phyloP scores from a whole-genome alignment of 2,329 filamentous ascomycete species.

The Penicillium sp. region DNA sequence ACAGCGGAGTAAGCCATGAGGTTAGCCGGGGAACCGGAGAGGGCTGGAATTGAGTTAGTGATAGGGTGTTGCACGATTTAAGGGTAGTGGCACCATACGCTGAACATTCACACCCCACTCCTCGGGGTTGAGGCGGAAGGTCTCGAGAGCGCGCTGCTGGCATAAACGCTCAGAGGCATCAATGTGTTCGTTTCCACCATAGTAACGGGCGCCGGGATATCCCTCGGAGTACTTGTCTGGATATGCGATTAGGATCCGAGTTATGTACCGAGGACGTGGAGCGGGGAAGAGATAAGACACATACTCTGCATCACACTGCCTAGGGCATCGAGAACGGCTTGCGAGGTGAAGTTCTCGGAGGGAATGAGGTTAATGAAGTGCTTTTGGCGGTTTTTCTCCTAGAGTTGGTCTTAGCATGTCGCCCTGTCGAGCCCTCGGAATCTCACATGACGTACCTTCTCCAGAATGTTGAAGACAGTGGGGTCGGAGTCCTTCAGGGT shows the following conservation, averaged over 20 bases:
- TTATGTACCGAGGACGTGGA: not conserved
- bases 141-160: slow-evolving; percentile 84
- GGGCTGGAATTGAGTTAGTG: slow-evolving; percentile 53
- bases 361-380: slow-evolving; percentile 98
- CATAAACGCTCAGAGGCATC: slow-evolving; percentile 87
- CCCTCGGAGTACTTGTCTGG: slow-evolving; percentile 97
- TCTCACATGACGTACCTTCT: slow-evolving; percentile 66
- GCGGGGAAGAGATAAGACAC: slow-evolving; percentile 36
- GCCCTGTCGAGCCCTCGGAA: slow-evolving; percentile 4
- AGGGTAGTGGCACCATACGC: slow-evolving; percentile 53
- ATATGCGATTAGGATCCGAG: slow-evolving; percentile 30
- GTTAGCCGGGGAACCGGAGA: slow-evolving; percentile 77
- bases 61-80: slow-evolving; percentile 9
- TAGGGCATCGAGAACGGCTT: slow-evolving; percentile 86
- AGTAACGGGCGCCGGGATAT: slow-evolving; percentile 94
- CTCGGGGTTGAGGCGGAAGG: slow-evolving; percentile 78
- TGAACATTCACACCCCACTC: slow-evolving; percentile 98
- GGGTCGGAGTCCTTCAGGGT: slow-evolving; percentile 84
- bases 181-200: slow-evolving; percentile 95
- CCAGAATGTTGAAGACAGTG: slow-evolving; percentile 81
- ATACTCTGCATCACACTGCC: slow-evolving; percentile 93
- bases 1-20: slow-evolving; percentile 90
- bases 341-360: slow-evolving; percentile 93
- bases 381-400: slow-evolving; percentile 96
- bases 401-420: slow-evolving; percentile 21